Base-by-base conservation (phyloP, 225 moss, liverwort and hornwort genomes). In the Climacium dendroides region DNA sequence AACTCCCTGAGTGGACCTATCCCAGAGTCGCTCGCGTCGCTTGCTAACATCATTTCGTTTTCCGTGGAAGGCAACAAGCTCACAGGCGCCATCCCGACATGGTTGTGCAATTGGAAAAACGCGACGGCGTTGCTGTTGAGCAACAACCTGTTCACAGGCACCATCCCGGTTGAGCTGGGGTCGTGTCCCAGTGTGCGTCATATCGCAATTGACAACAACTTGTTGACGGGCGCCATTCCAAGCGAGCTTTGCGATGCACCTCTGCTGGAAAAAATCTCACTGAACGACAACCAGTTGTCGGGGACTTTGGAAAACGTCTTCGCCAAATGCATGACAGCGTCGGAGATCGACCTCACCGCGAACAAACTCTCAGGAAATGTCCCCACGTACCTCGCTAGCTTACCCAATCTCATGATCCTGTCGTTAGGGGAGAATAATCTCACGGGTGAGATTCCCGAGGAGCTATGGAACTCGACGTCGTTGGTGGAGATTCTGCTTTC, bases 41-140 rank as follows among this genome's bases (percentile, higher is more conserved):
- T 97, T 19, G 70, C 43, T 25, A 91, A 91, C 70, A 92, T 96
- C 59, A 89, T 96, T 65, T 95, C 97, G 12, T 96, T 97, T 64
- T 92, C 96, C 12, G 91, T 97, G 54, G 93, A 96, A 45, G 94
- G 94, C 28, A 97, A 97, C 80, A 91, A 87, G 73, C 91, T 97
- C 30, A 94, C 94, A 78, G 97, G 97, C 32, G 74, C 82, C 17
- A 95, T 96, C 25, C 97, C 97, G 5, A 53, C 89, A 17, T 95
- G 96, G 96, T 63, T 97, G 24, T 95, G 95, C 59, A 84, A 85
- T 87, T 97, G 97, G 97, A 95, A 94, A 88, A 93, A 88, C 75
- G 93, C 87, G 13, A 85, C 91, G 28, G 91, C 93, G n/a, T 83
- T 96, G n/a, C 84, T 92, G 12, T 50, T 95, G 26, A 89, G 92